phyloP scores from a whole-genome alignment of 495 filamentous ascomycete genomes.

The Lophiostoma macrostomum region DNA sequence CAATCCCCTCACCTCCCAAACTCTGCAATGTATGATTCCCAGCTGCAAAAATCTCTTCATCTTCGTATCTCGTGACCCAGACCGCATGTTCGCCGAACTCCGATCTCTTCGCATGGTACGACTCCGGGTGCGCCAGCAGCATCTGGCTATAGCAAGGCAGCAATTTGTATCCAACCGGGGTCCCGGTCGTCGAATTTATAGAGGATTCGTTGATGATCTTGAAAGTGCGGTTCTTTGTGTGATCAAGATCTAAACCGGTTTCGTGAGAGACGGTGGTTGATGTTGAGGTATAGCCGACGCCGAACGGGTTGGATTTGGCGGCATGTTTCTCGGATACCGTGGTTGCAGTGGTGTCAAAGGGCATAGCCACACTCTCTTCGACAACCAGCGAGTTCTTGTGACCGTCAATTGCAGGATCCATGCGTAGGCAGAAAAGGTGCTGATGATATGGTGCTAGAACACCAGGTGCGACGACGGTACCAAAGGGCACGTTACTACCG shows the following conservation, averaged over 20 bases:
- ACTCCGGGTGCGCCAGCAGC: slow-evolving; percentile 24
- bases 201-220: slow-evolving; percentile 33
- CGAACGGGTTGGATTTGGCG: slow-evolving; percentile 24
- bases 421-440: slow-evolving; percentile 36
- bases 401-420: slow-evolving; percentile 36
- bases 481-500: slow-evolving; percentile 29
- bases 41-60: slow-evolving; percentile 29
- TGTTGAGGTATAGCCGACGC: slow-evolving; percentile 29
- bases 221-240: slow-evolving; percentile 29
- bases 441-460: slow-evolving; percentile 37
- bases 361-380: slow-evolving; percentile 31
- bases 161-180: slow-evolving; percentile 38
- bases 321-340: no score
- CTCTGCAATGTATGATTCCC: slow-evolving; percentile 34
- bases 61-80: slow-evolving; percentile 35
- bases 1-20: slow-evolving; percentile 22
- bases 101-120: slow-evolving; percentile 21
- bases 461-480: slow-evolving; percentile 32
- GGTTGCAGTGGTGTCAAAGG: no score
- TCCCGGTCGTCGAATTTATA: slow-evolving; percentile 29
- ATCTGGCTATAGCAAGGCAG: slow-evolving; percentile 32
- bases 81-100: slow-evolving; percentile 35
- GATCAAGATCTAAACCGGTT: slow-evolving; percentile 24
- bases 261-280: slow-evolving; percentile 19
- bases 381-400: slow-evolving; percentile 28